Evolutionary conservation across 2,329 filamentous ascomycete genomes (phyloP), one percentile per base, ranked within the genome.

Genomic region (Ophiocordyceps unilateralis): DNA sequence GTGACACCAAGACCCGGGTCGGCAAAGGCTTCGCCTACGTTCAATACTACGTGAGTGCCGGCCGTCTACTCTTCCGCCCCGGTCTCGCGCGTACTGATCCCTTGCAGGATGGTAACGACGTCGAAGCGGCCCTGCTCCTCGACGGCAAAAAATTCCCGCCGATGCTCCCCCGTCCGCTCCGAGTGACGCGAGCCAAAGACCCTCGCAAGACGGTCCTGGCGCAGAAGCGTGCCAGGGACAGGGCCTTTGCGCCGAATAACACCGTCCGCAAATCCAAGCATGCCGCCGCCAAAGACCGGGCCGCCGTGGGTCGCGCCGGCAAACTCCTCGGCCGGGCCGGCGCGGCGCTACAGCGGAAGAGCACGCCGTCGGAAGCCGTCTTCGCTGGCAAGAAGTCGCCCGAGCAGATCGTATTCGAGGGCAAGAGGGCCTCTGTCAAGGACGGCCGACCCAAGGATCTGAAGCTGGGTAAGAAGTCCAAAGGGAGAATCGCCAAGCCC

Each of bases 1-100:
- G 91, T 44, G 91, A 98, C 56, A 70, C 83, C 48, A 81, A 83
- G 51, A 98, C 93, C 8, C 77, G 93, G 41, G 85, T 98, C 24
- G 87, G 91, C 54, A 98, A 98, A 59, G 91, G 91, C 5, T 86
- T 98, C 56, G 93, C 93, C 48, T 98, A 98, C 55, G 89, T 98
- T 15, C 91, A 98, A 57, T 98, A 98, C 63, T 76, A 81, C 55
- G 76, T 78, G 53, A 65, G 67, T 17, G 36, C n/a, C n/a, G 14
- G 22, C 22, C 15, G 22, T 39, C 22, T 20, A 36, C 7, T 19
- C 17, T 9, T 20, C n/a, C 32, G 2, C n/a, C 14, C 14, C 6
- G 14, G 3, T 15, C 5, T 40, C 17, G 23, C 20, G 8, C 19
- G 12, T 43, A 20, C 32, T 28, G 24, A 34, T 28, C 23, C 14